Conservation (phyloP, 805 yeast genomes). For the Yamadazyma olivae region DNA sequence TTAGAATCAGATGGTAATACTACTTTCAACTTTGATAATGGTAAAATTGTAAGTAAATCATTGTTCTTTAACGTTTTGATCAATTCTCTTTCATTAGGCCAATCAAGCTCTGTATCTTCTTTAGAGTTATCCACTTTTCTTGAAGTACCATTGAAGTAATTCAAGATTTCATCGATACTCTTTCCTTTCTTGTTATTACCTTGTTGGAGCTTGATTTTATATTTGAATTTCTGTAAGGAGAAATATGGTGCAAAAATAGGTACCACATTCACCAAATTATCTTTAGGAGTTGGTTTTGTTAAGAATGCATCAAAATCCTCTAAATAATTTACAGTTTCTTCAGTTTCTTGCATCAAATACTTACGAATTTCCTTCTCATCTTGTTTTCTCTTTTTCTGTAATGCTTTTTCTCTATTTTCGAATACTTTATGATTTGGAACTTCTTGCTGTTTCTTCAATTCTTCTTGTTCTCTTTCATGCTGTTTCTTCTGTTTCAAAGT, state of each 20-base stretch:
- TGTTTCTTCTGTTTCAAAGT: conserved; percentile 58
- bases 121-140: conserved; percentile 44
- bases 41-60: conserved; percentile 64
- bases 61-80: conserved; percentile 56
- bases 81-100: conserved; percentile 66
- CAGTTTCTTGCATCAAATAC: conserved; percentile 34
- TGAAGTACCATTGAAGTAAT: conserved; percentile 44
- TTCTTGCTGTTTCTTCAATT: conserved; percentile 17
- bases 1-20: conserved; percentile 39
- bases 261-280: conserved; percentile 58
- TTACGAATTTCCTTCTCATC: conserved; percentile 43
- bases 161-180: conserved; percentile 65
- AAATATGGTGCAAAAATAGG: conserved; percentile 95
- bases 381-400: conserved; percentile 44
- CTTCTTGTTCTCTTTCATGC: conserved; percentile 19
- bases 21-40: conserved; percentile 70
- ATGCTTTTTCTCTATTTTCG: conserved; percentile 25
- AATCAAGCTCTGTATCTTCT: conserved; percentile 53
- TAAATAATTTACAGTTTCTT: conserved; percentile 29
- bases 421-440: conserved; percentile 19
- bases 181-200: conserved; percentile 85
- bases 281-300: conserved; percentile 45
- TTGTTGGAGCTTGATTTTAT: conserved; percentile 81
- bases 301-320: conserved; percentile 45
- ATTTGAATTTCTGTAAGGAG: conserved; percentile 68